Base-by-base conservation (phyloP, 768 basidiomycete species). In the Hygrocybe coccinea region DNA sequence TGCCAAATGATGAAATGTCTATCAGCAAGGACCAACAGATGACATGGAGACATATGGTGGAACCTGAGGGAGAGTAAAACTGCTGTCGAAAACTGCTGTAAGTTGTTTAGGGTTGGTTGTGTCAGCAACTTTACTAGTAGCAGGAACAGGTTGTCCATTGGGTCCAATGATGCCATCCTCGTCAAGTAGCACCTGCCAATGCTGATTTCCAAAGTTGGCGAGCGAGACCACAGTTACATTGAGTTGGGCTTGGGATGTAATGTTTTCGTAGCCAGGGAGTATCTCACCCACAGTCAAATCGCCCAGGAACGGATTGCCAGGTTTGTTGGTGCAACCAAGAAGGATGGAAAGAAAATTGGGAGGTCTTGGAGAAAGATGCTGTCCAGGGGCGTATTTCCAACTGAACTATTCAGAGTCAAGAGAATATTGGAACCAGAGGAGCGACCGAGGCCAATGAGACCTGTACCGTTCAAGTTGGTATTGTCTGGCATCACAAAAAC, bases 51-150 rank as follows among this genome's bases (percentile, higher is more conserved):
- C 72, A 47, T 64, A 81, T 80, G 70, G 59, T 50, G 83, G 75
- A 36, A 87, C 75, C 64, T 87, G 86, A 12, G 84, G 79, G 3
- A 87, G 71, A 0, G 85, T 77, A 65, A 85, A 88, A 0, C 88
- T 87, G 3, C 84, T 83, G 64, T 90, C 88, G 33, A 89, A 70
- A 2, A 89, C 73, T 3, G 79, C 79, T 2, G 84, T 85, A 8
- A 80, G 70, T 58, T 82, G 82, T 14, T 70, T 69, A 8, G 68
- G 68, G 46, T 78, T 67, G 24, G 69, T 67, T 0, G 73, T 71
- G 29, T 75, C 69, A 11, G 69, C 62, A 14, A 87, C 85, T 24
- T 65, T 67, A 0, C 82, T 79, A 4, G 60, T 64, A 47, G 82
- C 61, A 19, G 70, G 60, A 38, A 86, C 78, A 15, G 70, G 56